These are phyloP conservation scores for Saksenaea vasiformis DNA, from an alignment of 371 early-diverging fungal species.

Conservation along the genomic window DNA sequence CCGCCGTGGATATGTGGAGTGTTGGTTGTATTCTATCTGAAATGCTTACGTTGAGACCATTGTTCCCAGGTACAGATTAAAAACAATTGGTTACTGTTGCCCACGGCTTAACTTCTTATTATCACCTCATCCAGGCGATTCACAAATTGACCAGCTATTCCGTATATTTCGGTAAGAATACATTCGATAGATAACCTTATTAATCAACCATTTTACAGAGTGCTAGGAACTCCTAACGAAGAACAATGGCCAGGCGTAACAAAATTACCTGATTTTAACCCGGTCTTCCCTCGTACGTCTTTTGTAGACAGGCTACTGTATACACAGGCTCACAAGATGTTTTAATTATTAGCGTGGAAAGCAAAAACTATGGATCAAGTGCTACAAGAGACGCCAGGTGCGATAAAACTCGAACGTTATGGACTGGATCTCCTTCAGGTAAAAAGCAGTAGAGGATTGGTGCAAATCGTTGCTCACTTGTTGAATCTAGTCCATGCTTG, in stretches of 20 bases:
- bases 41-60: conserved; percentile 77
- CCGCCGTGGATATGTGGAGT: conserved; percentile 98
- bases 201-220: conserved; percentile 15
- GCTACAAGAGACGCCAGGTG: conserved; percentile 1
- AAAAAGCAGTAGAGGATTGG: neutral
- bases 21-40: conserved; percentile 98
- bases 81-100: neutral
- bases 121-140: conserved; percentile 61
- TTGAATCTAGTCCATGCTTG: conserved; percentile 22
- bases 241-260: conserved; percentile 89
- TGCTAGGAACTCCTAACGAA: conserved; percentile 94
- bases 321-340: neutral
- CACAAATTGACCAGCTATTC: conserved; percentile 97
- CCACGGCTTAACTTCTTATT: neutral
- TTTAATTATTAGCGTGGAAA: conserved; percentile 23
- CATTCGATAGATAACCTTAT: neutral
- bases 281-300: conserved; percentile 23
- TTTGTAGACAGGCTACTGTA: neutral
- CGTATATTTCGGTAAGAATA: conserved; percentile 77
- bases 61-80: conserved; percentile 70
- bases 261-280: conserved; percentile 56
- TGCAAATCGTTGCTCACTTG: neutral
- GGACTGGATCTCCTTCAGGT: conserved; percentile 23
- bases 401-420: conserved; percentile 11
- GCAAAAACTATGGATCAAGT: conserved; percentile 6